These are phyloP conservation scores for Aspergillus arachidicola DNA, from an alignment of 2,329 filamentous ascomycete genomes.

Conservation along the genomic window DNA sequence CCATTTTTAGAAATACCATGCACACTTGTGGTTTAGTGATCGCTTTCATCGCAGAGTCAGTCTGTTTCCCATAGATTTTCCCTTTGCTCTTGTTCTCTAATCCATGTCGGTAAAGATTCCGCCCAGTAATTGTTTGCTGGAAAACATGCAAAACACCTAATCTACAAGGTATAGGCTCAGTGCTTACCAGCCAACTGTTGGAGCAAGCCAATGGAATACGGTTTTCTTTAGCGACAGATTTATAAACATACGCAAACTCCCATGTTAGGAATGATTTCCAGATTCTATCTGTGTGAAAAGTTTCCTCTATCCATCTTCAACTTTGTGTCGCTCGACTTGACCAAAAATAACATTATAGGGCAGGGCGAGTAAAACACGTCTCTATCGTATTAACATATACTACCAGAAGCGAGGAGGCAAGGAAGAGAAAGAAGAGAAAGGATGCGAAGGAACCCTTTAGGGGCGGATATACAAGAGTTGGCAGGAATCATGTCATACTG, in stretches of 20 bases:
- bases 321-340: background rate
- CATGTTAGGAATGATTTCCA: background rate
- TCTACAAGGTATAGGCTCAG: background rate
- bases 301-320: background rate
- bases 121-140: background rate
- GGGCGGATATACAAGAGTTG: conserved; percentile 13
- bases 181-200: background rate
- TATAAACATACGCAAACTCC: background rate
- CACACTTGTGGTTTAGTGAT: background rate
- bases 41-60: background rate
- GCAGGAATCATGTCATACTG: conserved; percentile 1
- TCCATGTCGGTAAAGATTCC: background rate
- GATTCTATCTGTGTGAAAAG: background rate
- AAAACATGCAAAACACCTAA: background rate
- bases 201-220: background rate
- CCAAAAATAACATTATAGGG: conserved; percentile 14
- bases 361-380: background rate
- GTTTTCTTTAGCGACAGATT: background rate
- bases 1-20: background rate
- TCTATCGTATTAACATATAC: conserved; percentile 3
- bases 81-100: background rate
- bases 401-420: background rate
- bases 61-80: background rate
- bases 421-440: background rate
- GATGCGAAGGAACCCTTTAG: conserved; percentile 1